Base-by-base conservation (phyloP, 192 early-diverging fungal species). In the Backusella luteola region DNA sequence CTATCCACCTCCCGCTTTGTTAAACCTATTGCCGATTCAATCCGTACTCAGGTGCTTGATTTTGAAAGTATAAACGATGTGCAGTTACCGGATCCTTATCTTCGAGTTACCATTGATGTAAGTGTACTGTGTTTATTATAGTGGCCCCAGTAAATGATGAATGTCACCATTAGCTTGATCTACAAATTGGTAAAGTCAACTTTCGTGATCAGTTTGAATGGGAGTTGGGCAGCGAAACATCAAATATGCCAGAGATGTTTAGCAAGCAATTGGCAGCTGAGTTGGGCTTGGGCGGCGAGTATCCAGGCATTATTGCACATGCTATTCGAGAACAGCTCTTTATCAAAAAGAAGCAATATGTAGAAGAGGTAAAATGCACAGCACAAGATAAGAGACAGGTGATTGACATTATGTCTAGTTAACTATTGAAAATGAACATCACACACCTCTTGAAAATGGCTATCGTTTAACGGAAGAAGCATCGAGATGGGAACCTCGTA, bases 141-240 rank as follows among this genome's bases (percentile, higher is more conserved):
- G 0, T 32, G 32, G 32, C 32, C 32, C 32, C 32, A 32, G 3
- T 32, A 3, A 32, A 32, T 32, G 3, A 32, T 0, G 0, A 32
- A 32, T 3, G 3, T 32, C 32, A 32, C 3, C 32, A 32, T 32
- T 32, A 94, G 88, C 84, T 97, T 34, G 95, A 97, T 83, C 73
- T 97, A 21, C 91, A 97, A 78, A 92, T 96, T 1, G 96, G 94
- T 26, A 82, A 90, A 59, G 81, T 93, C 21, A 90, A 94, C 78
- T 80, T 96, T 44, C 84, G 91, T n/a, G 97, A 98, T 79, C 88
- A 91, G 11, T 92, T 98, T 74, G 96, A 97, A 86, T 98, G 97
- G 97, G 95, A 96, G 63, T 85, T 97, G 19, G 53, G 56, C 86
- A 77, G 81, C 76, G 76, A 42, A 21, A 79, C 26, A 73, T 80